Percentiles rank a stretch among this genome's conserved stretches.
Conservation (phyloP, 2,329 filamentous ascomycete genomes). For the Ascochyta viciae-villosae region DNA sequence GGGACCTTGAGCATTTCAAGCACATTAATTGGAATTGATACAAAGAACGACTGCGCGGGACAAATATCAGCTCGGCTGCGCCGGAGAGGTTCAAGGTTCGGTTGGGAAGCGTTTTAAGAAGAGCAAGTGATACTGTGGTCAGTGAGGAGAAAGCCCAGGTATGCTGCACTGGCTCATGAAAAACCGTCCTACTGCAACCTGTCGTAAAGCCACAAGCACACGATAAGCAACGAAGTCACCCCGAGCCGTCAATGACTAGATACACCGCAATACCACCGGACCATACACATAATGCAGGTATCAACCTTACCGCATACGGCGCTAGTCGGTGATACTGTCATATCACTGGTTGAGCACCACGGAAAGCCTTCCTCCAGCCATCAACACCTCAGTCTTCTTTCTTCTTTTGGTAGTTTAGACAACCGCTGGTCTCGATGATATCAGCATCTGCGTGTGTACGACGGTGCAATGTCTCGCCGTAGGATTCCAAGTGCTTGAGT, state of each 20-base stretch:
- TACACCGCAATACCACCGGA: neutral
- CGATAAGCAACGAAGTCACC: neutral
- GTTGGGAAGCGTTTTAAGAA: neutral
- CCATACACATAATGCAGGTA: neutral
- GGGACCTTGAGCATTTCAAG: neutral
- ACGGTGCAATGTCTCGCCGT: neutral
- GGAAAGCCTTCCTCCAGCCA: constrained; percentile 8
- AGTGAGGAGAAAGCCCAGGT: neutral
- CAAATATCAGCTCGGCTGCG: neutral
- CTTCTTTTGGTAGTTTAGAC: constrained; percentile 4
- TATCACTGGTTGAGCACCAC: constrained; percentile 8
- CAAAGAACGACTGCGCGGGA: neutral
- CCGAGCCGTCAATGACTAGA: neutral
- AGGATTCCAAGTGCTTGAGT: neutral
- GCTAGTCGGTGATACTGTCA: neutral
- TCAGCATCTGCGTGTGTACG: neutral
- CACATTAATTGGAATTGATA: neutral
- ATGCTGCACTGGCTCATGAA: neutral
- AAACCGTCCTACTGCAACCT: neutral
- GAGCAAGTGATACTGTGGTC: neutral
- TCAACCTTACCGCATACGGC: constrained; percentile 15
- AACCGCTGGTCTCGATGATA: neutral
- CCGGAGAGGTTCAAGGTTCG: neutral
- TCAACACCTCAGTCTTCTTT: constrained; percentile 6
- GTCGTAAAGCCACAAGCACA: neutral